These are phyloP conservation scores for Penicillium sp. DNA, from an alignment of 2,329 filamentous ascomycete genomes.

Conservation along the genomic window DNA sequence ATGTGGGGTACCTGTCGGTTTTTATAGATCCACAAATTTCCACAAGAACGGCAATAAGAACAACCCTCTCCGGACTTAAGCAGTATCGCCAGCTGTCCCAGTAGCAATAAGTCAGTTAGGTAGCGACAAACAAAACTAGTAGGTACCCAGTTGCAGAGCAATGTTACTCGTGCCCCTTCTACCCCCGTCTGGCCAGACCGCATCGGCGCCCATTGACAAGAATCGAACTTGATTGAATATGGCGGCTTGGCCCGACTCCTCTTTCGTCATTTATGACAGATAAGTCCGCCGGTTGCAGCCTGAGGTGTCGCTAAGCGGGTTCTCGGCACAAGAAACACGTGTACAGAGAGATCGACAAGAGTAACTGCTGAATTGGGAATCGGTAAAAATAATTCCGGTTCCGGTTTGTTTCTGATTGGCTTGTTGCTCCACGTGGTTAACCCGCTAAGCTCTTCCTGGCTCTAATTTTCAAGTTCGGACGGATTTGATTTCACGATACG, in stretches of 20 bases:
- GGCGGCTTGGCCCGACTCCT: conserved; percentile 5
- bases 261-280: neutral
- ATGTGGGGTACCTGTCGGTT: neutral
- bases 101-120: too few relatives aligned
- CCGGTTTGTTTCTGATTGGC: too few relatives aligned
- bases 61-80: too few relatives aligned
- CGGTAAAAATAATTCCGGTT: too few relatives aligned
- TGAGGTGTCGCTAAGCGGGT: conserved; percentile 3
- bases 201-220: neutral
- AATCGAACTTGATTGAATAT: neutral
- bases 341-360: neutral
- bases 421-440: neutral
- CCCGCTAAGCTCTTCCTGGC: too few relatives aligned
- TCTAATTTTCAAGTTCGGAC: too few relatives aligned
- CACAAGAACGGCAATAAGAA: conserved; percentile 3
- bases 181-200: neutral
- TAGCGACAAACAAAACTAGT: too few relatives aligned
- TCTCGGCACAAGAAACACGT: conserved; percentile 6
- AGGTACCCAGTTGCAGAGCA: too few relatives aligned
- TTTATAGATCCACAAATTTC: neutral
- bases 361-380: neutral
- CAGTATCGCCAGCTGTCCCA: neutral
- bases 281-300: neutral
- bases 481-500: too few relatives aligned
- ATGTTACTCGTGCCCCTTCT: neutral